Evolutionary conservation across 2,329 filamentous ascomycete species (phyloP).

Genomic region (Pestalotiopsis sp.): DNA sequence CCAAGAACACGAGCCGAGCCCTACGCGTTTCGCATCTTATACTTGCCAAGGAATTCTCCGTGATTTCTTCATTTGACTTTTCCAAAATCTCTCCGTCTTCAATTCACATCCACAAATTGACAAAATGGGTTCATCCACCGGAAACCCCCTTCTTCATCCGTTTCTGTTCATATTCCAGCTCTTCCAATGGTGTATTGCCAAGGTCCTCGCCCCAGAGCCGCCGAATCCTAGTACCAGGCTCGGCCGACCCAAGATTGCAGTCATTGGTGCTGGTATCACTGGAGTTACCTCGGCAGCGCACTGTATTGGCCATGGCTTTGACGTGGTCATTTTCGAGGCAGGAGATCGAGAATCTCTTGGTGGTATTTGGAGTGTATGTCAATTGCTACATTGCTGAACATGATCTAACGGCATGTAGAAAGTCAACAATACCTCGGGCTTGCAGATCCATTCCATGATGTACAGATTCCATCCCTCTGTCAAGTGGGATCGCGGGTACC

Average conservation of each 20-base stretch:
- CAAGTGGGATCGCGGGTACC: constrained; percentile 74
- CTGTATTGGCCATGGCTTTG: constrained; percentile 82
- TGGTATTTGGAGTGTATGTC: constrained; percentile 75
- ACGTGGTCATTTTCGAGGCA: constrained; percentile 77
- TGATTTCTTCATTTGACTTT: neutral
- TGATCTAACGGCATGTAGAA: constrained; percentile 42
- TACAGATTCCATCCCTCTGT: constrained; percentile 85
- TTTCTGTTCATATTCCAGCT: constrained; percentile 64
- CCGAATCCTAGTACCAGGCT: constrained; percentile 59
- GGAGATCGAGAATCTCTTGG: constrained; percentile 66
- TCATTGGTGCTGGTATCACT: constrained; percentile 72
- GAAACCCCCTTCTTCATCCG: constrained; percentile 49
- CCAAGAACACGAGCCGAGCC: neutral
- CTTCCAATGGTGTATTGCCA: constrained; percentile 63
- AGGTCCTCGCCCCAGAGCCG: constrained; percentile 68
- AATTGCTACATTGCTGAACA: neutral
- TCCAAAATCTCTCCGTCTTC: neutral
- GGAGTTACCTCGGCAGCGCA: constrained; percentile 79
- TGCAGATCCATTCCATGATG: constrained; percentile 86
- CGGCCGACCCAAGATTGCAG: constrained; percentile 64
- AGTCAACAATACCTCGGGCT: constrained; percentile 78
- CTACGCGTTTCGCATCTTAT: neutral
- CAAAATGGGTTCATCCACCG: constrained; percentile 22
- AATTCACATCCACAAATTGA: neutral
- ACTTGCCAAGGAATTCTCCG: neutral